Evolutionary conservation across 2,329 filamentous ascomycete genomes (phyloP).

Genomic region (Ophiostoma sp.): DNA sequence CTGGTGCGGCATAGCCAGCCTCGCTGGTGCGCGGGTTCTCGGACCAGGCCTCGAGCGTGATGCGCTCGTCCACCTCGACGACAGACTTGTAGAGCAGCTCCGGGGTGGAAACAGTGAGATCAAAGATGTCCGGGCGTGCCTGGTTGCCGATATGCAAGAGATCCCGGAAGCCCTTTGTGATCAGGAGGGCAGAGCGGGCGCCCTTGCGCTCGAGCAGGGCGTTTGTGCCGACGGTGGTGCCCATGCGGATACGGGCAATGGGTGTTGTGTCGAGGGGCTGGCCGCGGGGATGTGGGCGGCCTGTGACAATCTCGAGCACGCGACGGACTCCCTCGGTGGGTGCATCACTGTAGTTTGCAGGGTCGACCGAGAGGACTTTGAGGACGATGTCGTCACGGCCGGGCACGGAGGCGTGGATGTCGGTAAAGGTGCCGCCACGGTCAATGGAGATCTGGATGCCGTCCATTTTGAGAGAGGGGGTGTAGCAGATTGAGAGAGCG

Average conservation of each 20-base stretch:
- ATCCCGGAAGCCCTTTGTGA: constrained; percentile 82
- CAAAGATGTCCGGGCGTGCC: constrained; percentile 82
- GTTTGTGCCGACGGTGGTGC: constrained; percentile 91
- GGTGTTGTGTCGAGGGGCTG: constrained; percentile 41
- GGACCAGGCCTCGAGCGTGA: constrained; percentile 73
- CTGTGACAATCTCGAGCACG: constrained; percentile 35
- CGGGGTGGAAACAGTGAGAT: constrained; percentile 77
- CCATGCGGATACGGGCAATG: constrained; percentile 59
- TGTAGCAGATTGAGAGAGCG: neutral
- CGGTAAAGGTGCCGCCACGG: constrained; percentile 25
- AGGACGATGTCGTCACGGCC: constrained; percentile 38
- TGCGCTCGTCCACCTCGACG: constrained; percentile 80
- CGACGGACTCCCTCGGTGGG: constrained; percentile 63
- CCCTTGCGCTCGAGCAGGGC: constrained; percentile 85
- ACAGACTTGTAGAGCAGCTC: constrained; percentile 80
- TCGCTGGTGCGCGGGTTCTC: constrained; percentile 17
- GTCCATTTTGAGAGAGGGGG: neutral
- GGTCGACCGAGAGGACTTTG: constrained; percentile 64
- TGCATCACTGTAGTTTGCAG: constrained; percentile 62
- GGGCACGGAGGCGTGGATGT: constrained; percentile 32
- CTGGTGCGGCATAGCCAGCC: constrained; percentile 15
- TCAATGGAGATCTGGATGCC: constrained; percentile 23
- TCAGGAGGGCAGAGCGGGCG: constrained; percentile 81
- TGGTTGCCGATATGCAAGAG: constrained; percentile 88
- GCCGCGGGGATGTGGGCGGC: constrained; percentile 55